Evolutionary conservation across 176 grass and related monocot genomes (phyloP).

Genomic region (Puccinellia tenuiflora): DNA sequence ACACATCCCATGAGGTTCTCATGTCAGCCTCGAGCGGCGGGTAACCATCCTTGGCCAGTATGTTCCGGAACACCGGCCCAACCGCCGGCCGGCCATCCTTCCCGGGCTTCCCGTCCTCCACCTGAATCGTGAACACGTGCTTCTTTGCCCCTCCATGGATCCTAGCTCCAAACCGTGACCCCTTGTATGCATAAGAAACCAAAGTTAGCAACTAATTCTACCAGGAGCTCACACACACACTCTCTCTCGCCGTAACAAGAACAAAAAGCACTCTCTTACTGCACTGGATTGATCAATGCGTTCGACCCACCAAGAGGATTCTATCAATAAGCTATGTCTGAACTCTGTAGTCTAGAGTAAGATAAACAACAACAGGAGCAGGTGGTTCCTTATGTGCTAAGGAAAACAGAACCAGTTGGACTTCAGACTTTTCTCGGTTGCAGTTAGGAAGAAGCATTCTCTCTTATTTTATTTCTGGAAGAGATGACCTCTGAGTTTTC

Average conservation of each 20-base stretch:
- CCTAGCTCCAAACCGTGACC: neutral
- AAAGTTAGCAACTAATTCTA: conserved; percentile 13
- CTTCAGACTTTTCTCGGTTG: neutral
- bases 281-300: neutral
- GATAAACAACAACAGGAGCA: neutral
- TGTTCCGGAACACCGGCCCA: conserved; percentile 69
- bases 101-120: conserved; percentile 53
- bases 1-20: conserved; percentile 92
- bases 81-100: conserved; percentile 64
- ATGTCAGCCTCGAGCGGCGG: conserved; percentile 50
- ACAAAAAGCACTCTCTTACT: neutral
- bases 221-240: neutral
- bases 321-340: neutral
- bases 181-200: neutral
- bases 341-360: neutral
- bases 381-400: neutral
- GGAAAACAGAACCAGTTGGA: neutral
- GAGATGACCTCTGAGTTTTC: neutral
- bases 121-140: conserved; percentile 56
- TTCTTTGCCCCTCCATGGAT: conserved; percentile 33
- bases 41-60: conserved; percentile 74
- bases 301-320: neutral
- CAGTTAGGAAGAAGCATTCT: neutral
- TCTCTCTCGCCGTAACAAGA: neutral
- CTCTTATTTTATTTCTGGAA: neutral